phyloP scores from a whole-genome alignment of 352 stramenopile species.

The Pythium inflatum region DNA sequence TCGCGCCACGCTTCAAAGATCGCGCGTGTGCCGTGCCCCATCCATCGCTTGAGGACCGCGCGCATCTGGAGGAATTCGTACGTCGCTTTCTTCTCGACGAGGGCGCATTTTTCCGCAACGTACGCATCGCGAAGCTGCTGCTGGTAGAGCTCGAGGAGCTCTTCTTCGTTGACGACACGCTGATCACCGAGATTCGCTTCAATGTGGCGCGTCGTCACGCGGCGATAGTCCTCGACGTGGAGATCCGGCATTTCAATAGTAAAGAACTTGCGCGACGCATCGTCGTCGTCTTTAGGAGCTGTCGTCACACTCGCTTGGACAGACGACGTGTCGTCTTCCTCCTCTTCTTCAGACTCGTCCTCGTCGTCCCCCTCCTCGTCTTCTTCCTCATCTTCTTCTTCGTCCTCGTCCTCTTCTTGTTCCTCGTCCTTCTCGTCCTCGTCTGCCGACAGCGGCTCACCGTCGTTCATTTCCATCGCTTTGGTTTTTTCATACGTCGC shows the following conservation, averaged over 20 bases:
- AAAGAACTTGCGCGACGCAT: constrained; percentile 39
- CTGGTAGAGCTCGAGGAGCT: constrained; percentile 53
- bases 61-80: constrained; percentile 69
- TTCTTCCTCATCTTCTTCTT: constrained; percentile 27
- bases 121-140: constrained; percentile 50
- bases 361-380: constrained; percentile 25
- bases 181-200: constrained; percentile 43
- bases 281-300: no score
- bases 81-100: constrained; percentile 50
- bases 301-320: constrained; percentile 23
- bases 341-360: constrained; percentile 10
- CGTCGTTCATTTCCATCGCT: constrained; percentile 33
- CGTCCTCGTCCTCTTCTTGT: constrained; percentile 8
- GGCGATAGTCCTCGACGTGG: constrained; percentile 51
- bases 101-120: constrained; percentile 51
- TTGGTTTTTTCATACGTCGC: constrained; percentile 8
- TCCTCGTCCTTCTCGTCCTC: constrained; percentile 15
- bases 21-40: constrained; percentile 49
- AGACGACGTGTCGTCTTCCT: no score
- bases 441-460: background rate
- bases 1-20: constrained; percentile 72
- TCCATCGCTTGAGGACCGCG: constrained; percentile 56
- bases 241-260: constrained; percentile 56
- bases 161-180: constrained; percentile 42
- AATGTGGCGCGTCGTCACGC: constrained; percentile 41